Percentiles rank a stretch among this genome's conserved stretches.
These are phyloP conservation scores for Passiflora organensis DNA, from an alignment of 345 rosid species.

Conservation along the genomic window DNA sequence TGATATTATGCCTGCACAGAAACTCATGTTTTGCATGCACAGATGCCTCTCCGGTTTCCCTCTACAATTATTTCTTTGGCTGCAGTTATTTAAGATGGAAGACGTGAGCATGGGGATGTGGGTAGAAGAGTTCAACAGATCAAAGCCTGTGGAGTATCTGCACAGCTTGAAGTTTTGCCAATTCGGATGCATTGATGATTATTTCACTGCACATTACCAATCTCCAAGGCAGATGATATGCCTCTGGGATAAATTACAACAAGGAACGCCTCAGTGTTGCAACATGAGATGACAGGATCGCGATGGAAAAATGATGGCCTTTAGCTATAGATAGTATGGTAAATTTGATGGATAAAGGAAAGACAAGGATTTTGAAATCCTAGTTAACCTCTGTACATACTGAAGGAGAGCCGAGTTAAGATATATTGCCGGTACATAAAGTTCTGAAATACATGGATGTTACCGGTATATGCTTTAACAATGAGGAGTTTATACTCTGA, in stretches of 20 bases:
- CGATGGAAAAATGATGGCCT: neutral
- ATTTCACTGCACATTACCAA: constrained; percentile 90
- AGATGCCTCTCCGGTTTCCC: too few relatives aligned
- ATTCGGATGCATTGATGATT: constrained; percentile 74
- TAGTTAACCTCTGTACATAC: constrained; percentile 15
- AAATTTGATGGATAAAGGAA: neutral
- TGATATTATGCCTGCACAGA: too few relatives aligned
- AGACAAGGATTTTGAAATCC: neutral
- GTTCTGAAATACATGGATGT: too few relatives aligned
- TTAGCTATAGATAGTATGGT: neutral
- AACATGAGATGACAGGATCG: constrained; percentile 67
- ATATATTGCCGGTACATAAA: too few relatives aligned
- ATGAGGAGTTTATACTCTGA: too few relatives aligned
- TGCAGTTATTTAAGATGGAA: constrained; percentile 97
- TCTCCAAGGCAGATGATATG: constrained; percentile 97
- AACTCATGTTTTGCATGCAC: too few relatives aligned
- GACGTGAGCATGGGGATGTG: constrained; percentile 99
- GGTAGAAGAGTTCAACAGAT: constrained; percentile 80
- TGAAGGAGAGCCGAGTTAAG: constrained; percentile 3
- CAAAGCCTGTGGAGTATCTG: constrained; percentile 64
- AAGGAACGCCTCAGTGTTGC: constrained; percentile 66
- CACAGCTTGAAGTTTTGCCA: constrained; percentile 89
- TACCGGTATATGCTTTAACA: too few relatives aligned
- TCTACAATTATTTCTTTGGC: neutral
- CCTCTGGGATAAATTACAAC: constrained; percentile 72